Percentiles rank a stretch among this genome's conserved stretches.
Evolutionary conservation across 1,139 yeast genomes (phyloP).

Genomic region (Yamadazyma friedrichii): DNA sequence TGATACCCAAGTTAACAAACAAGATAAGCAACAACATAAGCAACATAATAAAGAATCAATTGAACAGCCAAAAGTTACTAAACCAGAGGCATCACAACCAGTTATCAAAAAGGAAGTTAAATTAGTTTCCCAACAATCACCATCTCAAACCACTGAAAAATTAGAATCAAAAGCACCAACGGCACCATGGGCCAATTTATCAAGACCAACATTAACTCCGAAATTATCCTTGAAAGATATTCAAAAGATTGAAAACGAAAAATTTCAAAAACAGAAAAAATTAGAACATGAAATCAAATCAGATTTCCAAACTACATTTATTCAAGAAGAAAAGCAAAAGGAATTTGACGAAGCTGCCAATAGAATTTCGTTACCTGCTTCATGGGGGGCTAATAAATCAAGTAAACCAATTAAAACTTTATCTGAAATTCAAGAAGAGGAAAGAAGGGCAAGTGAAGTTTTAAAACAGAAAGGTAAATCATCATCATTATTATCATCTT

Average conservation of each 20-base stretch:
- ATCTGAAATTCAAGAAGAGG: constrained; percentile 48
- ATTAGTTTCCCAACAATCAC: constrained; percentile 2
- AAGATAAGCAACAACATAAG: not conserved
- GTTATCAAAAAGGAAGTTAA: constrained; percentile 2
- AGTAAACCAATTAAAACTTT: constrained; percentile 32
- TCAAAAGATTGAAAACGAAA: constrained; percentile 65
- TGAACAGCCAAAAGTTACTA: constrained; percentile 4
- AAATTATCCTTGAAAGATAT: constrained; percentile 66
- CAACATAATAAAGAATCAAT: not conserved
- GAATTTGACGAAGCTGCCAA: constrained; percentile 16
- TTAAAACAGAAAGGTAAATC: constrained; percentile 24
- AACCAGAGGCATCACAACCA: not conserved
- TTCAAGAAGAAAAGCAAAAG: constrained; percentile 18
- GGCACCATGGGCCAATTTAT: constrained; percentile 61
- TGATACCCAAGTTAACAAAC: constrained; percentile 4
- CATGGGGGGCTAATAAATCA: constrained; percentile 51
- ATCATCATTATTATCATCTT: constrained; percentile 14
- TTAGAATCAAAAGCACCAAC: constrained; percentile 49
- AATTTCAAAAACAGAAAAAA: constrained; percentile 37
- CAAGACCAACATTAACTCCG: constrained; percentile 30
- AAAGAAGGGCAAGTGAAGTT: constrained; percentile 37
- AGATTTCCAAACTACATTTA: constrained; percentile 16
- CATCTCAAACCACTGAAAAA: constrained; percentile 1
- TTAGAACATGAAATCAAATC: constrained; percentile 29
- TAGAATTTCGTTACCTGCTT: constrained; percentile 43